Evolutionary conservation across 2,329 filamentous ascomycete genomes (phyloP), one percentile per base, ranked within the genome.

Genomic region (Cladosporium sp.): DNA sequence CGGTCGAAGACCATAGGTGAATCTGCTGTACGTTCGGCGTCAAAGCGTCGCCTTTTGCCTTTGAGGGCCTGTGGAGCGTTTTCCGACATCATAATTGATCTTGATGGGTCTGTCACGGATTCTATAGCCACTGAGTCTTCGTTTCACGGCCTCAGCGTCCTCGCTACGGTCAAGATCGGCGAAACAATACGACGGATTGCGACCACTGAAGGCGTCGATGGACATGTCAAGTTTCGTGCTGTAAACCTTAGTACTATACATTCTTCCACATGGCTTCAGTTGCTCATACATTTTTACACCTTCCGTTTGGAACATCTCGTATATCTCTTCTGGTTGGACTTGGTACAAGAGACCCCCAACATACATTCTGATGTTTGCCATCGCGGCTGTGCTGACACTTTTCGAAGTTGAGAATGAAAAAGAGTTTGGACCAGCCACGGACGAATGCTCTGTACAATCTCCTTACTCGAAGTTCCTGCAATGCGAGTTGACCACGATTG

Each of bases 121-220:
- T 12, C 77, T 73, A 19, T 74, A 75, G 17, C 80, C 80, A 56
- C 82, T 76, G 42, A 90, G 73, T 12, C 78, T 74, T n/a, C 71
- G 66, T 68, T 89, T 83, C 1, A 83, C 84, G 1, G 70, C 70
- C 4, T 82, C 76, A 3, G 86, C 86, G 28, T 83, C 75, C 25
- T 82, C 81, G 45, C 78, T 77, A 47, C 77, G 78, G 45, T 72
- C 71, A 58, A 90, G 82, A 65, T 90, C 87, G 45, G 90, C 82
- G 64, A 91, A 90, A 74, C 87, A 90, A 73, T 89, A 90, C 36
- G 85, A 87, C 0, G 86, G 86, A 68, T 90, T 90, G 44, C 86
- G 78, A 39, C 80, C 83, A 28, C 82, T 87, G 70, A 87, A 83
- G 1, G 85, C 81, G 65, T 90, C 86, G 54, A 87, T 79, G 0